Evolutionary conservation across 2,329 filamentous ascomycete species (phyloP), one percentile per base, ranked within the genome.

Genomic region (Scedosporium dehoogii): DNA sequence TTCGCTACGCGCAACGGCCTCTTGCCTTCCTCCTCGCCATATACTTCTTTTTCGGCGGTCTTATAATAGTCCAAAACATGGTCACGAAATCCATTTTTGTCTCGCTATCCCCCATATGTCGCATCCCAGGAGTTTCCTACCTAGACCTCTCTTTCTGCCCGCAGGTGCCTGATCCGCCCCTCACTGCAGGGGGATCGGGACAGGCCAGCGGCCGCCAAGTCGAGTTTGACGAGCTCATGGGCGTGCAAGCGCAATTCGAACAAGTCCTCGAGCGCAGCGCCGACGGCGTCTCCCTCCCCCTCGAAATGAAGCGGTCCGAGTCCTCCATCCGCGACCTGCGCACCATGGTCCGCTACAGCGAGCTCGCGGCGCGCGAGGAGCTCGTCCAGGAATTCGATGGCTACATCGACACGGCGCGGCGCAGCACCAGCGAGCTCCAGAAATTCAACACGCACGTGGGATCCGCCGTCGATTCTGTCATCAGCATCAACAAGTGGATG

Each of bases 251-350:
- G n/a, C 81, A 86, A 29, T 91, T 96, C 62, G 89, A 92, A 72
- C 83, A 88, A 63, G 85, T 94, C 0, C 75, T 94, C 3, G 84
- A 90, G 66, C 83, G 85, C 63, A 85, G 84, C 16, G 82, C 85
- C 1, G 81, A 85, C 23, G 84, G 86, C 1, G 83, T 86, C 1
- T 85, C 84, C 1, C 75, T 94, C 3, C 90, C 90, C 0, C 78
- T 89, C 67, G 88, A 91, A 67, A 92, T 94, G 85, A 92, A 91
- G 75, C 82, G 85, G 9, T 86, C 87, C 2, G 89, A 93, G 72
- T 79, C 85, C 2, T 86, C 87, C 1, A 86, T 94, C 42, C 83
- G 90, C 48, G 90, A 92, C 68, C 75, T 94, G 25, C 84, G 88
- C 38, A 87, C 85, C 27, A 79, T 92, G 55, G 88, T 96, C 41